Conservation (phyloP, 306 rosid species). For the Inga laurina region DNA sequence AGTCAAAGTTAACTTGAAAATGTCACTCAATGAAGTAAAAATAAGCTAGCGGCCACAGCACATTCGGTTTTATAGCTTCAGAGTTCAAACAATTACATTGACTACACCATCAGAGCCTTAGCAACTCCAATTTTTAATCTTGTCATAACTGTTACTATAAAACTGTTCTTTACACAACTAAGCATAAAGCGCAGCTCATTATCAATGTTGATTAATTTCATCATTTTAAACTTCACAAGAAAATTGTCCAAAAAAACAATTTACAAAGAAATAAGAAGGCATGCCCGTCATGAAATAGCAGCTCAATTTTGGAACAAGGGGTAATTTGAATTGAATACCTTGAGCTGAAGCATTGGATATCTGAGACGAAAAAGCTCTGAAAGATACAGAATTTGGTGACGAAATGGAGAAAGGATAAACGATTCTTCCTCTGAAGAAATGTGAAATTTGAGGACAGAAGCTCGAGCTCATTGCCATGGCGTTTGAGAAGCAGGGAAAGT, state of each 20-base stretch:
- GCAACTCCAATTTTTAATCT: not conserved
- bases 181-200: not conserved
- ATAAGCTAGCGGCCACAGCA: not conserved
- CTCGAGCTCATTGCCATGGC: conserved; percentile 64
- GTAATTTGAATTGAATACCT: conserved; percentile 24
- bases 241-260: not conserved
- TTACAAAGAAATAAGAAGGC: not conserved
- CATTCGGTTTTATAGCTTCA: not conserved
- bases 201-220: not conserved
- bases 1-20: not conserved
- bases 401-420: conserved; percentile 22
- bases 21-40: not conserved
- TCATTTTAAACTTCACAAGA: not conserved
- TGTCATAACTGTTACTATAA: not conserved
- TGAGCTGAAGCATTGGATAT: conserved; percentile 45
- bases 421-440: conserved; percentile 42
- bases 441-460: conserved; percentile 56
- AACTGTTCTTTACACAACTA: not conserved
- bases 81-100: not conserved
- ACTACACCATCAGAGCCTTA: not conserved
- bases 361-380: conserved; percentile 50
- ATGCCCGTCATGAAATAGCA: not conserved
- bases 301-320: not conserved
- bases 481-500: conserved; percentile 43
- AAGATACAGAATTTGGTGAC: conserved; percentile 32